Percentiles rank a stretch among this genome's conserved stretches.
Evolutionary conservation across 441 rosid species (phyloP).

Genomic region (Populus hybrid): DNA sequence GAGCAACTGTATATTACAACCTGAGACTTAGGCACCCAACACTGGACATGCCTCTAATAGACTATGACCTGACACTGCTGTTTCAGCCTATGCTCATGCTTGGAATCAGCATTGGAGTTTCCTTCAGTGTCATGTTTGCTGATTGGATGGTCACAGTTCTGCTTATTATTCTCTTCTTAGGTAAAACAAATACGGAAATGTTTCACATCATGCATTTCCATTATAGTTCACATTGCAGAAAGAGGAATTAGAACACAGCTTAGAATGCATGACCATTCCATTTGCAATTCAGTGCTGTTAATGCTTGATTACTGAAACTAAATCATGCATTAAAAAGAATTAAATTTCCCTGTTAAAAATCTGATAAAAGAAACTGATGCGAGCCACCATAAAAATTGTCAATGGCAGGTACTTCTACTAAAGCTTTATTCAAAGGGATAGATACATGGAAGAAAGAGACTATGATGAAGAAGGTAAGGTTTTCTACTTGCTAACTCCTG

Average conservation of each 20-base stretch:
- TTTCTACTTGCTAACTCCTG: background rate
- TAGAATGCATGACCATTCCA: too few species aligned
- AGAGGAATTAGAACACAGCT: too few species aligned
- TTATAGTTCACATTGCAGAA: too few species aligned
- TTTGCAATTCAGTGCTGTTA: too few species aligned
- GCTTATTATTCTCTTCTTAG: conserved; percentile 49
- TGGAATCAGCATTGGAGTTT: conserved; percentile 60
- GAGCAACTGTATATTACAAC: conserved; percentile 53
- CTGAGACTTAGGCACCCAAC: conserved; percentile 56
- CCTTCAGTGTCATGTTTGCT: conserved; percentile 53
- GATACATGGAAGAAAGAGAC: conserved; percentile 72
- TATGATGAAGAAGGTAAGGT: conserved; percentile 36
- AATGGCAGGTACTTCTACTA: conserved; percentile 24
- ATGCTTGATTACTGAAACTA: background rate
- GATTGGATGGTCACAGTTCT: conserved; percentile 69
- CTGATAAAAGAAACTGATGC: too few species aligned
- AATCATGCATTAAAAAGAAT: background rate
- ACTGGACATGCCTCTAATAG: conserved; percentile 50
- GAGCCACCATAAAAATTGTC: background rate
- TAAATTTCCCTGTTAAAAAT: too few species aligned
- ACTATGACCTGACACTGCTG: conserved; percentile 56
- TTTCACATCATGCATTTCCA: too few species aligned
- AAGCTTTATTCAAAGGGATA: conserved; percentile 41
- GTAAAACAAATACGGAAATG: conserved; percentile 19
- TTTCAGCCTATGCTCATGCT: conserved; percentile 61